phyloP scores from a whole-genome alignment of 306 rosid genomes.

The Malus asiatica region DNA sequence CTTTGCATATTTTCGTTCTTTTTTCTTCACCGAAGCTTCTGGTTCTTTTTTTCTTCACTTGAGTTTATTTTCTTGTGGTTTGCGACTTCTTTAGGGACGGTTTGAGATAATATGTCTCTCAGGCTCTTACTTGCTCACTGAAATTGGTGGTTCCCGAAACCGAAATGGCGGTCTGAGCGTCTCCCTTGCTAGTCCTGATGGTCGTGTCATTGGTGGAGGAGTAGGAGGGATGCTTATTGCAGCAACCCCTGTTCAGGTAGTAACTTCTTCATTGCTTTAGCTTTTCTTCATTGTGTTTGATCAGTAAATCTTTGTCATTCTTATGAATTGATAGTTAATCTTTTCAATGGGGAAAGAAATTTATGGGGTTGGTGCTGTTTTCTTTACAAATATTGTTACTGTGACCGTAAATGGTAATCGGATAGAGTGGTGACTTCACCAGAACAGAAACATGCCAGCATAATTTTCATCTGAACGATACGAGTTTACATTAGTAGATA shows the following conservation, averaged over 20 bases:
- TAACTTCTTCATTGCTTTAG: constrained; percentile 10
- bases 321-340: not conserved
- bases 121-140: constrained; percentile 71
- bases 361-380: not conserved
- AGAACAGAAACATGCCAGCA: not conserved
- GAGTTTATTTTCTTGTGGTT: constrained; percentile 3
- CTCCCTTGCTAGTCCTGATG: constrained; percentile 90
- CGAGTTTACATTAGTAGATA: not conserved
- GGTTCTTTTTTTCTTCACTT: not conserved
- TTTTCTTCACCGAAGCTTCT: not conserved
- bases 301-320: not conserved
- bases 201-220: constrained; percentile 84
- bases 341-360: not conserved
- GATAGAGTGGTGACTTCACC: not conserved
- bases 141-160: constrained; percentile 47
- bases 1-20: not conserved
- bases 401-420: not conserved
- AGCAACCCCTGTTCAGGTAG: constrained; percentile 87
- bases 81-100: constrained; percentile 59
- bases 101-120: constrained; percentile 84
- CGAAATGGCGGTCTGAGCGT: constrained; percentile 71
- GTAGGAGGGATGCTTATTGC: constrained; percentile 86
- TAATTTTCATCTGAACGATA: not conserved
- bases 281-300: not conserved
- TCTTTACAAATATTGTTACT: not conserved